Percentiles rank a stretch among this genome's conserved stretches.
Conservation (phyloP, 345 rosid genomes). For the Gynandropsis gynandra region DNA sequence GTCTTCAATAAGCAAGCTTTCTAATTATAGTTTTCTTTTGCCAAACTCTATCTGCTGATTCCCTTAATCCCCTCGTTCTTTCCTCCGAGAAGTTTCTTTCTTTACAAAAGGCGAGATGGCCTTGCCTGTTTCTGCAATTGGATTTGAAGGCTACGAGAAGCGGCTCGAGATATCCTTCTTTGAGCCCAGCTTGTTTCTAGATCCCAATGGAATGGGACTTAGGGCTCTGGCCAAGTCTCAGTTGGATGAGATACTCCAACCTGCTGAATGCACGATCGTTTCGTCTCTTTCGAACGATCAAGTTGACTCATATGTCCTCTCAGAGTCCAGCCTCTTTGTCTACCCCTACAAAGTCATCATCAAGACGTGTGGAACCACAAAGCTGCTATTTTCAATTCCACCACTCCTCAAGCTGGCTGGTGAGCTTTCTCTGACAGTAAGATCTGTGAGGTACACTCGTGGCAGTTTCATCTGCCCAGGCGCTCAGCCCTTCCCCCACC, state of each 20-base stretch:
- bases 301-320: slow-evolving; percentile 73
- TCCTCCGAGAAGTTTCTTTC: not conserved
- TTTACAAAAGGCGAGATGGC: slow-evolving; percentile 27
- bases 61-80: slow-evolving; percentile 15
- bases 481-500: slow-evolving; percentile 67
- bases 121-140: slow-evolving; percentile 49
- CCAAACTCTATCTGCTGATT: slow-evolving; percentile 12
- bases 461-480: slow-evolving; percentile 80
- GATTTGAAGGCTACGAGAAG: slow-evolving; percentile 74
- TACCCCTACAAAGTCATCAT: slow-evolving; percentile 50
- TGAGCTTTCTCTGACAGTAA: slow-evolving; percentile 39
- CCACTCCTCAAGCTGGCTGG: slow-evolving; percentile 39
- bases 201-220: slow-evolving; percentile 45
- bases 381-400: slow-evolving; percentile 52
- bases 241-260: slow-evolving; percentile 47
- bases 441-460: slow-evolving; percentile 52
- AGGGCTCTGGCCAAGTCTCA: slow-evolving; percentile 43
- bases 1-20: not conserved
- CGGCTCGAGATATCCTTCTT: slow-evolving; percentile 60
- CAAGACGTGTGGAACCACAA: slow-evolving; percentile 82
- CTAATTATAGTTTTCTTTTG: not conserved
- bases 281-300: slow-evolving; percentile 49
- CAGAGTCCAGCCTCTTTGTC: slow-evolving; percentile 75
- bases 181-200: slow-evolving; percentile 42
- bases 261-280: slow-evolving; percentile 64